A percentile compares a stretch with the other conserved stretches of the same genome.
Conservation (phyloP, 805 yeast genomes). For the Candida alai region DNA sequence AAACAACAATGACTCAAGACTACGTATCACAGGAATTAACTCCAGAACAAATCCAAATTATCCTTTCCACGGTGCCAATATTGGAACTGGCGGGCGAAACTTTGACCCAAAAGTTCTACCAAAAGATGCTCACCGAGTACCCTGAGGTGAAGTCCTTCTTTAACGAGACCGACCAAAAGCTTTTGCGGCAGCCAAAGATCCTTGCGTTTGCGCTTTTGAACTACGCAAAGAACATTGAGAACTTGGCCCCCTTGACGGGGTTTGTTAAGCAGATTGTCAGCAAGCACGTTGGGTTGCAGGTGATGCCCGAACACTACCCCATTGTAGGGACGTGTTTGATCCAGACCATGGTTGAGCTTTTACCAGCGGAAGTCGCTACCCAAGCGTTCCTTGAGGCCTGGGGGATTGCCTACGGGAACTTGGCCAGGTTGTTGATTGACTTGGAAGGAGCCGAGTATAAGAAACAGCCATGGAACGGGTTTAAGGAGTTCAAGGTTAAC, state of each 20-base stretch:
- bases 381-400: slow-evolving; percentile 58
- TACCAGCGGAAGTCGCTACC: slow-evolving; percentile 59
- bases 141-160: slow-evolving; percentile 59
- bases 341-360: slow-evolving; percentile 47
- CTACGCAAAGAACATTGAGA: slow-evolving; percentile 62
- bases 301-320: slow-evolving; percentile 61
- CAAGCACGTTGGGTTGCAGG: slow-evolving; percentile 64
- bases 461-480: slow-evolving; percentile 50
- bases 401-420: slow-evolving; percentile 59
- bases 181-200: slow-evolving; percentile 57
- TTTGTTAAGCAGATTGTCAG: slow-evolving; percentile 58
- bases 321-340: slow-evolving; percentile 59
- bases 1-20: slow-evolving; percentile 18
- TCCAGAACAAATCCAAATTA: slow-evolving; percentile 23
- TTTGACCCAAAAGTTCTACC: slow-evolving; percentile 53
- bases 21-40: slow-evolving; percentile 28
- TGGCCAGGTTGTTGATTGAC: slow-evolving; percentile 57
- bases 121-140: slow-evolving; percentile 48
- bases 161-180: slow-evolving; percentile 54
- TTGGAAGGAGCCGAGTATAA: slow-evolving; percentile 49
- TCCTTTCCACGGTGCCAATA: slow-evolving; percentile 52
- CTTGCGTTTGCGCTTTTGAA: slow-evolving; percentile 58
- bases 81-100: slow-evolving; percentile 52
- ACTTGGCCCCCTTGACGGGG: slow-evolving; percentile 47
- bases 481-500: slow-evolving; percentile 47